Base-by-base conservation (phyloP, 768 basidiomycete genomes). In the Macrolepiota dolichaula region DNA sequence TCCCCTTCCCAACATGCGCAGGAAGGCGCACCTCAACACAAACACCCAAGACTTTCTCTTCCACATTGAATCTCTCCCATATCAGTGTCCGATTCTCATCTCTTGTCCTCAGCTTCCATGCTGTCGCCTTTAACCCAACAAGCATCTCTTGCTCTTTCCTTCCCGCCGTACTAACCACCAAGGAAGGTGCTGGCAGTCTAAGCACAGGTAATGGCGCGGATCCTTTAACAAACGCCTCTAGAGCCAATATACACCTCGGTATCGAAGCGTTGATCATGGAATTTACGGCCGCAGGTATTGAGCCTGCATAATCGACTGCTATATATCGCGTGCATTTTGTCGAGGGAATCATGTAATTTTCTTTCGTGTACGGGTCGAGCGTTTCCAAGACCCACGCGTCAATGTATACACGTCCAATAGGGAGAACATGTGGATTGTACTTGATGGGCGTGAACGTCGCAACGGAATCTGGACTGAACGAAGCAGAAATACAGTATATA, bases 311-410 rank as follows among this genome's bases (percentile, higher is more conserved):
- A 72, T 98, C 96, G 61, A 95, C 82, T 1, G 92, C 89, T 2
- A 91, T 85, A 42, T 96, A 78, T 59, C 92, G 81, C 47, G 91
- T 94, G 71, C 93, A 96, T 51, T 90, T 76, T 40, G 95, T 93
- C 3, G 94, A 97, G 0, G 96, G 97, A 49, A 98, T 96, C 12
- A 93, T 84, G 69, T 94, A 96, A 64, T 93, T 94, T 73, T 96
- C 94, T 62, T 88, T 88, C 24, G 93, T 90, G 62, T 98, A 98
- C 0, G 96, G 95, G 69, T 98, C 96, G 51, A 98, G 82, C 3
- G 96, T 98, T 77, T 99, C 95, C 67, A 97, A 74, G 35, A 96
- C 86, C 97, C 97, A 99, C 1, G 91, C 96, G 68, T 98, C 95
- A 5, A 99, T 76, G 65, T 91, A 87, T 36, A 94, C 78, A 13